Percentiles rank a stretch among this genome's conserved stretches.
Evolutionary conservation across 75 land plant species (phyloP).

Genomic region (Ceratopteris richardii): DNA sequence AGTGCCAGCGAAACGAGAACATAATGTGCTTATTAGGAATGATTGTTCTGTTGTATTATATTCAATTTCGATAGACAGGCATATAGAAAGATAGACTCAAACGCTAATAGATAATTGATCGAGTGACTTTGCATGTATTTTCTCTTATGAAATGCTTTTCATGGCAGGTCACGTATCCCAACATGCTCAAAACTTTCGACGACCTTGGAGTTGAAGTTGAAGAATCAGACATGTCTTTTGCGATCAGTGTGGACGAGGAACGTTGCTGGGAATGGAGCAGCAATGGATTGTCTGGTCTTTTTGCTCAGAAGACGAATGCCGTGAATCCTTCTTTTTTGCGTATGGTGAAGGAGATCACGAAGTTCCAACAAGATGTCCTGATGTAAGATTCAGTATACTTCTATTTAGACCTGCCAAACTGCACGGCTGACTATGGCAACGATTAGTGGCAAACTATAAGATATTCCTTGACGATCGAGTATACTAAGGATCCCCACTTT

Average conservation of each 20-base stretch:
- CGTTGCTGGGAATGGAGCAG: constrained; percentile 86
- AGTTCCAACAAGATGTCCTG: constrained; percentile 72
- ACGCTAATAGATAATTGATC: too few species aligned
- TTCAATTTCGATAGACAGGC: background rate
- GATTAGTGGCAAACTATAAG: too few species aligned
- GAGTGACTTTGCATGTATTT: too few species aligned
- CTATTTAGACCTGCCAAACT: too few species aligned
- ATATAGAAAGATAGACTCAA: too few species aligned
- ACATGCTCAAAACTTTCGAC: constrained; percentile 78
- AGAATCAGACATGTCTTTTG: constrained; percentile 88
- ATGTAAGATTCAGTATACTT: constrained; percentile 37
- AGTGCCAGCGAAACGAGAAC: too few species aligned
- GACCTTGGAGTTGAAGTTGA: constrained; percentile 83
- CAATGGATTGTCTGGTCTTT: constrained; percentile 66
- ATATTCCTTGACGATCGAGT: too few species aligned
- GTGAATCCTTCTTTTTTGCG: constrained; percentile 66
- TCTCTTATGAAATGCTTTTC: too few species aligned
- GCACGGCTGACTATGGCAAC: too few species aligned
- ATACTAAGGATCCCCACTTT: too few species aligned
- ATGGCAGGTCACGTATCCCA: constrained; percentile 91
- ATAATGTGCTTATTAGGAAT: too few species aligned
- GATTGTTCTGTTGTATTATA: background rate
- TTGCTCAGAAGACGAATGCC: constrained; percentile 80
- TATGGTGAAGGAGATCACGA: constrained; percentile 75
- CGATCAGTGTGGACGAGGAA: constrained; percentile 78